These are phyloP conservation scores for Eimeria maxima DNA, from an alignment of 169 alveolate genomes.

Conservation along the genomic window DNA sequence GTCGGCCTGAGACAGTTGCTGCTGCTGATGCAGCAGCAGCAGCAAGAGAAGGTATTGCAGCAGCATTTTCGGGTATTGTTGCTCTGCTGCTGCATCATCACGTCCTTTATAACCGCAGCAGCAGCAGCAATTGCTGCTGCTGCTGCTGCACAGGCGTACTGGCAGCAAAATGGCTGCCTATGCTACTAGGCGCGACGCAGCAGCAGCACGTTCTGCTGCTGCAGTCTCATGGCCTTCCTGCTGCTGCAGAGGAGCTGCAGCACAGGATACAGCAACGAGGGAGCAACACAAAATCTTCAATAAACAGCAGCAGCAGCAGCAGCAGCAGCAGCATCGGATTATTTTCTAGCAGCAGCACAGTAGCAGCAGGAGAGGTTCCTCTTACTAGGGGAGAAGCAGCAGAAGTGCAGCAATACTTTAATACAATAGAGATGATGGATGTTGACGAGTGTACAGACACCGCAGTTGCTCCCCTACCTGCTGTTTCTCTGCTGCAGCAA, in stretches of 20 bases:
- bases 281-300: background rate
- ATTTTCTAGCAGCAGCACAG: background rate
- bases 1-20: background rate
- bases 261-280: background rate
- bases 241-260: conserved; percentile 19
- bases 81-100: conserved; percentile 51
- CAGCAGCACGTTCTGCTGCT: conserved; percentile 69
- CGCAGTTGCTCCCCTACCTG: conserved; percentile 52
- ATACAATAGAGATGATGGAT: conserved; percentile 32
- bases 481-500: conserved; percentile 14
- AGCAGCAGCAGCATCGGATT: conserved; percentile 12
- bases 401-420: background rate
- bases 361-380: conserved; percentile 46
- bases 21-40: conserved; percentile 64
- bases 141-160: conserved; percentile 49
- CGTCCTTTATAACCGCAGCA: background rate
- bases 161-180: conserved; percentile 63
- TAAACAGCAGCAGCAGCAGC: conserved; percentile 35
- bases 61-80: conserved; percentile 15
- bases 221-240: conserved; percentile 41
- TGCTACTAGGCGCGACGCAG: conserved; percentile 6
- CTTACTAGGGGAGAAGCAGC: conserved; percentile 11
- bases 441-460: conserved; percentile 48
- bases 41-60: conserved; percentile 44
- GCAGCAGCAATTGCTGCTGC: conserved; percentile 68